Evolutionary conservation across 2,329 filamentous ascomycete species (phyloP), one percentile per base, ranked within the genome.

Genomic region (Verticillium zaregamsianum): DNA sequence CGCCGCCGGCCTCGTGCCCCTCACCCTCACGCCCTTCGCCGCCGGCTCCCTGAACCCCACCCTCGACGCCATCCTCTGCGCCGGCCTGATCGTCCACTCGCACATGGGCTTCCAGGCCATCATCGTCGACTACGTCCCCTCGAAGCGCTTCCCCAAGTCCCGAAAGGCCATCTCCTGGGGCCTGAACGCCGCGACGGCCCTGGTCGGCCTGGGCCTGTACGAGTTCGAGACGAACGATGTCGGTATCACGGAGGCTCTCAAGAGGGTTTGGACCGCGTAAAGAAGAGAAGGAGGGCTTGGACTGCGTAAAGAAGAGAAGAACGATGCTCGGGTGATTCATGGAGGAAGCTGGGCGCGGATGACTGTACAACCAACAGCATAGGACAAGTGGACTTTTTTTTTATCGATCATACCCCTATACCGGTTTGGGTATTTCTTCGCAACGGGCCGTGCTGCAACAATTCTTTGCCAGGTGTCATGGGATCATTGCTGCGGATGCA

Each of bases 211-310:
- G 67, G 93, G 93, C 62, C 84, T 98, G 72, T 99, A 99, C 80
- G 94, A 98, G 78, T 98, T 98, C 71, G 95, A 99, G 88, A 99
- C 95, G 35, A 98, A 97, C 73, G 95, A 99, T 69, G 92, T 99
- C 59, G 95, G 95, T 67, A 77, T 99, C 63, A 97, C 93, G 9
- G 94, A 96, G 83, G 90, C 89, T 35, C 83, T 97, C 68, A 92
- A 90, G 84, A 86, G 90, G 73, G 81, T 98, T 65, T 99, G 95
- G 95, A 91, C 84, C 72, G 94, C 95, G 71, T 92, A 80, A 45
- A 39, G n/a, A 28, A 58, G n/a, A 40, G 32, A 11, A 28, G 11
- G 39, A 28, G 6, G 28, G 81, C 98, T 65, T 99, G 95, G 95
- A 91, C 84, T 72, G 94, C 95, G 71, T 92, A 80, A 40, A 54